Evolutionary conservation across 495 filamentous ascomycete species (phyloP).

Genomic region (Penicillium mononematosum): DNA sequence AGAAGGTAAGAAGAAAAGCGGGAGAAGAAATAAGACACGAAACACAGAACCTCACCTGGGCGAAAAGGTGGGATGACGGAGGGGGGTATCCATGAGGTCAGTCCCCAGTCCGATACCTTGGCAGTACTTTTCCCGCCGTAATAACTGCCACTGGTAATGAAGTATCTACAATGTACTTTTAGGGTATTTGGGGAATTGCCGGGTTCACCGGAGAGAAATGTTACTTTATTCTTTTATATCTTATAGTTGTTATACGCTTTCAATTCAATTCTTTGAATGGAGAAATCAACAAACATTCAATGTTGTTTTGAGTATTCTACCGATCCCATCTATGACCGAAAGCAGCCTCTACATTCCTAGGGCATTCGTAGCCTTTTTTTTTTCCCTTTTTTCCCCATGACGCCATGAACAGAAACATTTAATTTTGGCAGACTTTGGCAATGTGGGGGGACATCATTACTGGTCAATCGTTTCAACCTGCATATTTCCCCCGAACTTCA

Average conservation of each 20-base stretch:
- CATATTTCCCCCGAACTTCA: constrained; percentile 29
- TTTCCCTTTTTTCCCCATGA: constrained; percentile 15
- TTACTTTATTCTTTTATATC: not conserved
- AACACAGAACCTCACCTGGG: constrained; percentile 10
- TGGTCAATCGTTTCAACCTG: constrained; percentile 19
- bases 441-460: constrained; percentile 23
- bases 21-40: constrained; percentile 14
- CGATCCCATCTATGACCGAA: constrained; percentile 1
- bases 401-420: constrained; percentile 15
- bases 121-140: constrained; percentile 7
- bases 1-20: constrained; percentile 17
- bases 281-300: not conserved
- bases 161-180: not conserved
- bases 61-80: constrained; percentile 21
- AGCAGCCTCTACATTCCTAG: constrained; percentile 13
- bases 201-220: constrained; percentile 31
- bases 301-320: not conserved
- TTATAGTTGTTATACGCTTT: not conserved
- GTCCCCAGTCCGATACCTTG: constrained; percentile 31
- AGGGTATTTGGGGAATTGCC: constrained; percentile 22
- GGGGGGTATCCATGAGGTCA: constrained; percentile 40
- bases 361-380: not conserved
- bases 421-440: constrained; percentile 15
- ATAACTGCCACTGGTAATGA: not conserved
- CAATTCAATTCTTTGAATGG: not conserved